Evolutionary conservation across 495 filamentous ascomycete species (phyloP).

Genomic region (Arthonia radiata): DNA sequence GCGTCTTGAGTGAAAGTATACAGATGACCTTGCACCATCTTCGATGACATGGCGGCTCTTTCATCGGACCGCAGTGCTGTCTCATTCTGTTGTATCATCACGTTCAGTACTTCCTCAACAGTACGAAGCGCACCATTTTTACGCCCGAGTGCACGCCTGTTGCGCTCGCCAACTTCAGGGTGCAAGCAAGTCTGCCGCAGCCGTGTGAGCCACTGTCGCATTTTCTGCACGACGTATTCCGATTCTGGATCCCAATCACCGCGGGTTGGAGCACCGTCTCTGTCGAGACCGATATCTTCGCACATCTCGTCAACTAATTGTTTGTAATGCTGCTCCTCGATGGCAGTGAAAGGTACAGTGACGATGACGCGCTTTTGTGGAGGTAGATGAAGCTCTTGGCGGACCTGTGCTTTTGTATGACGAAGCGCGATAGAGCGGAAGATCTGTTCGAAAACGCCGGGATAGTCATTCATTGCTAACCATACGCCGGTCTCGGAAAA

Average conservation of each 20-base stretch:
- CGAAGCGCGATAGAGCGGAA: conserved; percentile 49
- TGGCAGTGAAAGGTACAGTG: conserved; percentile 61
- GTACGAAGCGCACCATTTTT: conserved; percentile 45
- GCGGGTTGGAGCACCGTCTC: conserved; percentile 30
- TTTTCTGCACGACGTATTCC: conserved; percentile 28
- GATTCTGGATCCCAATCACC: conserved; percentile 39
- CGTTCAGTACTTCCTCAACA: conserved; percentile 57
- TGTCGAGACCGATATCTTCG: conserved; percentile 35
- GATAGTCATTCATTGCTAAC: too few relatives aligned
- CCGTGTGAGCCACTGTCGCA: conserved; percentile 42
- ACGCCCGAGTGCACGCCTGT: conserved; percentile 39
- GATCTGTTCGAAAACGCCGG: conserved; percentile 33
- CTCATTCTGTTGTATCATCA: conserved; percentile 71
- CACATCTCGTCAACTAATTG: conserved; percentile 50
- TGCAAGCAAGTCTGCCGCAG: conserved; percentile 76
- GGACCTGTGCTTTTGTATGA: conserved; percentile 61
- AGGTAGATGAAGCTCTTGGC: conserved; percentile 46
- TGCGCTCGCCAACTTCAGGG: conserved; percentile 45
- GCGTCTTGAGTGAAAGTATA: conserved; percentile 33
- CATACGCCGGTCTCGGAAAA: conserved; percentile 33
- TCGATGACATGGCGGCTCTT: conserved; percentile 31
- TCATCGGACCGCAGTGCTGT: conserved; percentile 36
- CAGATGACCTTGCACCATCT: conserved; percentile 46
- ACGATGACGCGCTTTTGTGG: conserved; percentile 67
- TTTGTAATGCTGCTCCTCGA: conserved; percentile 73